These are phyloP conservation scores for Vitellaria paradoxa DNA, from an alignment of 179 eudicot genomes.

Conservation along the genomic window DNA sequence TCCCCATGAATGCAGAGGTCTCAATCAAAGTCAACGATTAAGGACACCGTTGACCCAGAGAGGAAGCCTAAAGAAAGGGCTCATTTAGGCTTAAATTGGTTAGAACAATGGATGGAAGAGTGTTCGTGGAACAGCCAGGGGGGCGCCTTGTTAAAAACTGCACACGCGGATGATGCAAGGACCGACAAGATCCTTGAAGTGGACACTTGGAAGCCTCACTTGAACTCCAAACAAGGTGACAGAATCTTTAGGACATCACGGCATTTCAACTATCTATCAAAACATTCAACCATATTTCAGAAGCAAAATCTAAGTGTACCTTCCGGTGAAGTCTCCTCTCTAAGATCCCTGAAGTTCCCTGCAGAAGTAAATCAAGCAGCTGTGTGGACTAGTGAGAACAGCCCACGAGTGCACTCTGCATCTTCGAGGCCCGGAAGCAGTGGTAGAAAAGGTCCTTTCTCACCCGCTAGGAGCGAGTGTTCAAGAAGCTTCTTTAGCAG, in stretches of 20 bases:
- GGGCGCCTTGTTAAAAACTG: conserved; percentile 19
- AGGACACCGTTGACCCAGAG: conserved; percentile 1
- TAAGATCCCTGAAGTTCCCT: conserved; percentile 46
- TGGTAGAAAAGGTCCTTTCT: conserved; percentile 33
- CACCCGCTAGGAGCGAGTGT: conserved; percentile 57
- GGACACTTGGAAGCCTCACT: conserved; percentile 78
- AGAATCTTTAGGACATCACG: conserved; percentile 25
- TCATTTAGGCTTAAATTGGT: not conserved
- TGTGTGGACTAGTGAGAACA: conserved; percentile 36
- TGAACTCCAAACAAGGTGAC: conserved; percentile 29
- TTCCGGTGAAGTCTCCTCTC: conserved; percentile 43
- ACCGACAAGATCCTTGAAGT: conserved; percentile 80
- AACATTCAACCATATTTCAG: conserved; percentile 34
- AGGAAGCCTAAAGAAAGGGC: conserved; percentile 3
- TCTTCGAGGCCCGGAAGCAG: conserved; percentile 48
- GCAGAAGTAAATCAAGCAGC: conserved; percentile 27
- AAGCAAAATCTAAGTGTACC: conserved; percentile 42
- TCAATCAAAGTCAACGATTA: conserved; percentile 34
- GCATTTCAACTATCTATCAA: conserved; percentile 37
- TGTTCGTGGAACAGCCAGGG: conserved; percentile 45
- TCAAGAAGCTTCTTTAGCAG: conserved; percentile 43
- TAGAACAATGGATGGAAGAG: conserved; percentile 66
- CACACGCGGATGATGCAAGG: conserved; percentile 43
- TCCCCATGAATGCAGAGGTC: conserved; percentile 36
- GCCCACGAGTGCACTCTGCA: conserved; percentile 42